Base-by-base conservation (phyloP, 2,329 filamentous ascomycete genomes). In the Helicocarpus griseus region DNA sequence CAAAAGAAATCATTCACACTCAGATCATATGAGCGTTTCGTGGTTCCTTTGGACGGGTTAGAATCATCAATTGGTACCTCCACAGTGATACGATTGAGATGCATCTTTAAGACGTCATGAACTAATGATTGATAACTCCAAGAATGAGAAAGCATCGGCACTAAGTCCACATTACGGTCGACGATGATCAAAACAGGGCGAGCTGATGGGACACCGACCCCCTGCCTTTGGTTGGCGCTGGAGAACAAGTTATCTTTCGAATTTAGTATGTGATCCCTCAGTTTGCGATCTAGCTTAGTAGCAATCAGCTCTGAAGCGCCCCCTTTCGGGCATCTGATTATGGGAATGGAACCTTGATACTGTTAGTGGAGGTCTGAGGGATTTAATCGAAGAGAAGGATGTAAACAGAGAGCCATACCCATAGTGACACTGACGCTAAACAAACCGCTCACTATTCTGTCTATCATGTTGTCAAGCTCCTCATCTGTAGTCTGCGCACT, bases 351-450 rank as follows among this genome's bases (percentile, higher is more conserved):
- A 17, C 54, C 86, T 86, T 89, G 58, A 13, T 14, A 44, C 11
- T 17, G 57, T 69, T 54, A 71, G 65, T 46, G 38, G 33, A 43
- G 31, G 11, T 35, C 26, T 31, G 19, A 21, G 29, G 14, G 11
- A 33, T 2, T 28, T n/a, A n/a, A n/a, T n/a, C n/a, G n/a, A n/a
- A n/a, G n/a, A 26, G 40, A 49, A 52, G 33, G 29, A 31, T 24
- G 14, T 31, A 38, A 3, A 21, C 3, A 21, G 24, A 19, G 9
- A 29, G 17, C 58, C 76, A 53, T 76, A 85, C 89, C 91, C 89
- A 96, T 95, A 4, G 93, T 98, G n/a, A 95, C 93, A 54, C 93
- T 85, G 46, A 98, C 93, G 57, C 90, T 96, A 71, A 97, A 98
- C n/a, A 98, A 74, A 0, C 93, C 93, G 62, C 87, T 94, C 48